A percentile compares a stretch with the other conserved stretches of the same genome.
Conservation (phyloP, 2,329 filamentous ascomycete genomes). For the Calycina marina region DNA sequence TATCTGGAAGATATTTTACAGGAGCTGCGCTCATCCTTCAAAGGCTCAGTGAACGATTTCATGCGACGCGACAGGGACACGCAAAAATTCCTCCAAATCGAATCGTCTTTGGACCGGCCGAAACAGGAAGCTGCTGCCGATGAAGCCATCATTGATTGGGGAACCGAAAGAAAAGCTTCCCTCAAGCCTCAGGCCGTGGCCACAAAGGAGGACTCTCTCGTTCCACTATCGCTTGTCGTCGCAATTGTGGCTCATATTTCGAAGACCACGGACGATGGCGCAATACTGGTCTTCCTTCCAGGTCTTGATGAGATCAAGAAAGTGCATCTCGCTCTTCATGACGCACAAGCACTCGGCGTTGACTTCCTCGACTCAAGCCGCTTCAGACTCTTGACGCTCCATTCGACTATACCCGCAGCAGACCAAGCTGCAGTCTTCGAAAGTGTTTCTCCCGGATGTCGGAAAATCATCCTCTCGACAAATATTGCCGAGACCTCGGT, state of each 20-base stretch:
- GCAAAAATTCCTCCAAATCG: not conserved
- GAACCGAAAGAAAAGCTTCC: not conserved
- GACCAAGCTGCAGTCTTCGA: slow-evolving; percentile 77
- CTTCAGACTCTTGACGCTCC: slow-evolving; percentile 72
- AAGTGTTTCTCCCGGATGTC: slow-evolving; percentile 54
- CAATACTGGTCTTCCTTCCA: slow-evolving; percentile 83
- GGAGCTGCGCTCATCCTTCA: slow-evolving; percentile 38
- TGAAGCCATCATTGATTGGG: slow-evolving; percentile 1
- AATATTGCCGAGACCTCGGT: slow-evolving; percentile 97
- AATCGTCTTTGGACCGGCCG: not conserved
- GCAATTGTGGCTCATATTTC: slow-evolving; percentile 82
- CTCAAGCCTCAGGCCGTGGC: not conserved
- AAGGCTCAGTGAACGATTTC: not conserved
- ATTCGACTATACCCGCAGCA: slow-evolving; percentile 68
- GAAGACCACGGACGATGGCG: slow-evolving; percentile 63
- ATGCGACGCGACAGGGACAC: slow-evolving; percentile 26
- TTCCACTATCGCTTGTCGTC: slow-evolving; percentile 49
- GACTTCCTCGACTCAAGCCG: slow-evolving; percentile 52
- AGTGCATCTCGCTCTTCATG: slow-evolving; percentile 51
- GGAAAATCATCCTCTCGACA: slow-evolving; percentile 86
- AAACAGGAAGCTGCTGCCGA: not conserved
- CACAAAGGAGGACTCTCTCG: not conserved
- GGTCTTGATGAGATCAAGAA: slow-evolving; percentile 80
- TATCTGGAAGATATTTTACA: slow-evolving; percentile 84
- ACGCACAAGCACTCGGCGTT: slow-evolving; percentile 54